Conservation (phyloP, 2,329 filamentous ascomycete genomes). For the Aspergillus pseudonomiae region DNA sequence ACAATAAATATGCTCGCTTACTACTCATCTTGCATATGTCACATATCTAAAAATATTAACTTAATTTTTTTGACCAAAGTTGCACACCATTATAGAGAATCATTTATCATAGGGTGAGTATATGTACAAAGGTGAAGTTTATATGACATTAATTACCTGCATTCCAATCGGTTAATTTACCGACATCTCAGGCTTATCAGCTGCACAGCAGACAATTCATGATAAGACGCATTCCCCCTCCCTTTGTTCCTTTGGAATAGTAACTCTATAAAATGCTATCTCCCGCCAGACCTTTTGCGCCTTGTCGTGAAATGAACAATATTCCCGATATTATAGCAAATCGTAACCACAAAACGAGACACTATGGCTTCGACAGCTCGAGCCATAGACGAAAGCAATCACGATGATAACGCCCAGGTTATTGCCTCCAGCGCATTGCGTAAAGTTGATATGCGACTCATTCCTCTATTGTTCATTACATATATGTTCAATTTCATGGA, state of each 20-base stretch:
- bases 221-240: not conserved
- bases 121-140: not conserved
- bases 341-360: not conserved
- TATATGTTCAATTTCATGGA: constrained; percentile 67
- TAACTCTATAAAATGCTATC: not conserved
- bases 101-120: not conserved
- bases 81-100: too few relatives aligned
- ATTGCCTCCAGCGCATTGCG: constrained; percentile 43
- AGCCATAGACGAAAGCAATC: not conserved
- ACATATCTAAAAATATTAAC: not conserved
- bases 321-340: not conserved
- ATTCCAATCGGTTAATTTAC: not conserved
- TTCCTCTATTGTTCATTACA: constrained; percentile 60
- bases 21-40: too few relatives aligned
- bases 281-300: not conserved
- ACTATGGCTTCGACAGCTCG: not conserved
- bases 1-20: not conserved
- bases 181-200: not conserved
- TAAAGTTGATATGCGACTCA: constrained; percentile 60
- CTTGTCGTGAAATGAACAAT: not conserved
- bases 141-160: not conserved
- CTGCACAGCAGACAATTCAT: not conserved
- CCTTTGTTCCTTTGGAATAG: not conserved
- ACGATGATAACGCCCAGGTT: constrained; percentile 9
- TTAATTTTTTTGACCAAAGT: not conserved